phyloP scores from a whole-genome alignment of 2,329 filamentous ascomycete genomes.

The Botrytis pseudocinerea region DNA sequence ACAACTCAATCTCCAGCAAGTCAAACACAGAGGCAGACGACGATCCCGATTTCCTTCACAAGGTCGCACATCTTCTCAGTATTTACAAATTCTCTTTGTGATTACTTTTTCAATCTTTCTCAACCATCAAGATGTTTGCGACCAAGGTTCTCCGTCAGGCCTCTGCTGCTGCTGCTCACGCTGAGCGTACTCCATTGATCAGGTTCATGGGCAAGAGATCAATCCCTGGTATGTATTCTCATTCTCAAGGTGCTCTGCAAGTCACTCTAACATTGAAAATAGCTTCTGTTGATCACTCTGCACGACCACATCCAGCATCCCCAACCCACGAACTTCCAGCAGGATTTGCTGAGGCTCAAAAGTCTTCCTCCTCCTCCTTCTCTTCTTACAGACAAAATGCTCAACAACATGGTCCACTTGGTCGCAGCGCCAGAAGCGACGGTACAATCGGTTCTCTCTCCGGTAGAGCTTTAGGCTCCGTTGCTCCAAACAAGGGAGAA shows the following conservation, averaged over 20 bases:
- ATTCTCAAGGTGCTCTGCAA: background rate
- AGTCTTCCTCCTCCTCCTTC: conserved; percentile 48
- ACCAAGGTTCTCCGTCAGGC: conserved; percentile 43
- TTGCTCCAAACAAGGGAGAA: conserved; percentile 70
- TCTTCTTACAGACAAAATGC: conserved; percentile 60
- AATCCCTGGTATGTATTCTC: conserved; percentile 41
- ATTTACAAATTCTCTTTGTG: background rate
- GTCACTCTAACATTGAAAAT: conserved; percentile 29
- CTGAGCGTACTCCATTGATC: conserved; percentile 45
- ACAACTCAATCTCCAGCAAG: background rate
- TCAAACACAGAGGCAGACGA: conserved; percentile 17
- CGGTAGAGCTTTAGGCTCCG: conserved; percentile 70
- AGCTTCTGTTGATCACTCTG: conserved; percentile 59
- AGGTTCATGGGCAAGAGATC: conserved; percentile 46
- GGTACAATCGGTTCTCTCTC: conserved; percentile 38
- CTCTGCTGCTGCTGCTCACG: conserved; percentile 36
- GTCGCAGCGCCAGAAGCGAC: conserved; percentile 32
- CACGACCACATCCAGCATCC: conserved; percentile 57
- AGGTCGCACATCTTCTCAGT: conserved; percentile 14
- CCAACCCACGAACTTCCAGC: conserved; percentile 54
- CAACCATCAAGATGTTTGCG: conserved; percentile 41
- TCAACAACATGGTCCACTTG: conserved; percentile 59
- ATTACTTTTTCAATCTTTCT: conserved; percentile 12
- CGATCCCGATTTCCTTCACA: background rate
- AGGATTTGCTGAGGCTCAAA: conserved; percentile 50